Conservation (phyloP, 2,329 filamentous ascomycete species). For the Tolypocladium inflatum region DNA sequence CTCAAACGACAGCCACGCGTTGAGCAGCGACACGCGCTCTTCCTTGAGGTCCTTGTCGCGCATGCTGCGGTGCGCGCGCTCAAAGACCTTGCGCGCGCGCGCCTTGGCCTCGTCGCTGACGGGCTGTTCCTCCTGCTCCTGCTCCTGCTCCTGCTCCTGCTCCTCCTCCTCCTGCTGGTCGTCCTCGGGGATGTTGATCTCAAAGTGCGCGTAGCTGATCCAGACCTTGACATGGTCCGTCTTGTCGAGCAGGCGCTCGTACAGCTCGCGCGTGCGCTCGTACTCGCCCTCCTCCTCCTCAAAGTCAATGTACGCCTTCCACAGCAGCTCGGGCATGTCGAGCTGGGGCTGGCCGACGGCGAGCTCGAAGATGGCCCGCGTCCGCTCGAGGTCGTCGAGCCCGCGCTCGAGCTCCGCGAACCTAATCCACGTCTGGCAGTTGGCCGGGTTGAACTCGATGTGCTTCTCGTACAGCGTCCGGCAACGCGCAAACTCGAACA, state of each 20-base stretch:
- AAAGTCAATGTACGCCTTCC: conserved; percentile 98
- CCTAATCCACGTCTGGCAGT: conserved; percentile 91
- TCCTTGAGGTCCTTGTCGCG: conserved; percentile 86
- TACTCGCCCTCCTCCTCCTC: conserved; percentile 94
- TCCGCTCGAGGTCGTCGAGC: conserved; percentile 80
- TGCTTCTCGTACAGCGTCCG: conserved; percentile 90
- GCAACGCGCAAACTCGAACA: conserved; percentile 90
- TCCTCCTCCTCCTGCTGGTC: conserved; percentile 29
- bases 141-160: conserved; percentile 34
- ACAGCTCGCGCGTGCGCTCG: conserved; percentile 68
- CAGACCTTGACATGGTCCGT: conserved; percentile 99
- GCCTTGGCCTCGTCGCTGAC: conserved; percentile 77
- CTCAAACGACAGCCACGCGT: conserved; percentile 90
- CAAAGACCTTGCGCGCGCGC: conserved; percentile 74
- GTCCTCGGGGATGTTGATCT: conserved; percentile 83
- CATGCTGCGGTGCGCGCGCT: conserved; percentile 76
- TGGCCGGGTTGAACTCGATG: conserved; percentile 82
- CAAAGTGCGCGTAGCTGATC: conserved; percentile 98
- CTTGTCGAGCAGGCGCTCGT: conserved; percentile 85
- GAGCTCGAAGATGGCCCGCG: conserved; percentile 85
- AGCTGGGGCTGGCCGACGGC: conserved; percentile 73
- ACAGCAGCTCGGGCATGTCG: conserved; percentile 95
- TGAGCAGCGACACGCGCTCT: conserved; percentile 85
- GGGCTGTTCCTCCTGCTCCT: conserved; percentile 52
- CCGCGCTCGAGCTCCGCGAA: conserved; percentile 91